Percentiles rank a stretch among this genome's conserved stretches.
Conservation (phyloP, 768 basidiomycete genomes). For the Clathrus columnatus region DNA sequence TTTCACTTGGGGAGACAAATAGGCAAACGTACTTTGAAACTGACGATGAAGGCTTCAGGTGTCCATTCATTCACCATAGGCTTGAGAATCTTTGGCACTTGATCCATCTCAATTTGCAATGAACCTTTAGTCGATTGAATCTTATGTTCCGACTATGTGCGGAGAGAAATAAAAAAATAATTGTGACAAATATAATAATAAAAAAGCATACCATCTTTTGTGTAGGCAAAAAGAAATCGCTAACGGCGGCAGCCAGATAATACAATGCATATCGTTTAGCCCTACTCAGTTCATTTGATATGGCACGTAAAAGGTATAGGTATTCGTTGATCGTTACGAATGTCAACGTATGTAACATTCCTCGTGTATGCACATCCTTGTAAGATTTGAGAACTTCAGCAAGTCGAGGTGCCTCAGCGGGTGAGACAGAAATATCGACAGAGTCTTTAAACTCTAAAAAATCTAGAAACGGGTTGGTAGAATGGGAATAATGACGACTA, state of each 20-base stretch:
- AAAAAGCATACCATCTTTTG: constrained; percentile 71
- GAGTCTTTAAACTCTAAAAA: constrained; percentile 63
- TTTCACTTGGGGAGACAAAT: not conserved
- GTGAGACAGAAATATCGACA: constrained; percentile 50
- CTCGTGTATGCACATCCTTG: constrained; percentile 67
- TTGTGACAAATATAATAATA: not conserved
- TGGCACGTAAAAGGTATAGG: constrained; percentile 78
- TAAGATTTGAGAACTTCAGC: constrained; percentile 68
- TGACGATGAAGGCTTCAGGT: constrained; percentile 82
- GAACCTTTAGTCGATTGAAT: constrained; percentile 96
- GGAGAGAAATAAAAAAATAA: not conserved
- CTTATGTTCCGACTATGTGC: constrained; percentile 83
- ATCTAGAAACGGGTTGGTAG: constrained; percentile 95
- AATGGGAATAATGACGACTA: constrained; percentile 96
- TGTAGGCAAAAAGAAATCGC: constrained; percentile 92
- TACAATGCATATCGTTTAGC: constrained; percentile 75
- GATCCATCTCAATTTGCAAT: constrained; percentile 94
- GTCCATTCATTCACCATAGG: constrained; percentile 94
- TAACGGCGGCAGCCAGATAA: constrained; percentile 96
- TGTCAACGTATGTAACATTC: constrained; percentile 72
- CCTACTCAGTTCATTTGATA: constrained; percentile 68
- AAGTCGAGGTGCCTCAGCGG: constrained; percentile 55
- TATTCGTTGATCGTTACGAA: constrained; percentile 97
- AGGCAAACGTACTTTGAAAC: constrained; percentile 80
- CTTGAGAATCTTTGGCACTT: constrained; percentile 93